Base-by-base conservation (phyloP, 75 land plant genomes). In the Isoetes taiwanensis region DNA sequence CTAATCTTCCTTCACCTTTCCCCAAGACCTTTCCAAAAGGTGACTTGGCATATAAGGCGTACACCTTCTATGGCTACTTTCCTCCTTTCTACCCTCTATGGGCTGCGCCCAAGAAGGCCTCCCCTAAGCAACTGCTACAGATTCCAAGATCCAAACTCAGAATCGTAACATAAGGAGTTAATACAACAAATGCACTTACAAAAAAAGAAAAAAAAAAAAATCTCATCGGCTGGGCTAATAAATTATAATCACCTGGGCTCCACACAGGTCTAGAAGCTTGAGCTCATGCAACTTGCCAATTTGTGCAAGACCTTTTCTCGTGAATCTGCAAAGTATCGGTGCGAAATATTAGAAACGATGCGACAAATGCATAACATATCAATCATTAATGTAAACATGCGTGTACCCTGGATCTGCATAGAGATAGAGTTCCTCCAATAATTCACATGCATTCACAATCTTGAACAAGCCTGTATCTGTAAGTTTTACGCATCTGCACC, bases 211-310 rank as follows among this genome's bases (percentile, higher is more conserved):
- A n/a, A n/a, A n/a, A n/a, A n/a, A n/a, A n/a, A n/a, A n/a, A n/a
- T n/a, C n/a, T n/a, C n/a, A n/a, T n/a, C n/a, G n/a, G n/a, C n/a
- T n/a, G n/a, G n/a, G n/a, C n/a, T n/a, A n/a, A n/a, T n/a, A n/a
- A n/a, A n/a, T n/a, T n/a, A n/a, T n/a, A n/a, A n/a, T n/a, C 75
- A 89, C 96, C 86, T 82, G 91, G 14, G 91, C 91, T 43, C 96
- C 96, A 78, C 90, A 85, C 2, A 89, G 68, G 54, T 89, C 96
- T 23, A 89, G 73, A 54, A 79, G 64, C 43, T 41, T 72, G 10
- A 89, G 75, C 38, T 77, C 57, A n/a, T 59, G 4, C n/a, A 82
- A 53, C 28, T 64, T 67, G 25, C 74, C 62, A 0, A 89, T 64
- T 41, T 67, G 65, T 32, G 43, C 59, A 55, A 78, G 85, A 41